Conservation (phyloP, 2,329 filamentous ascomycete genomes). For the Claviceps monticola region DNA sequence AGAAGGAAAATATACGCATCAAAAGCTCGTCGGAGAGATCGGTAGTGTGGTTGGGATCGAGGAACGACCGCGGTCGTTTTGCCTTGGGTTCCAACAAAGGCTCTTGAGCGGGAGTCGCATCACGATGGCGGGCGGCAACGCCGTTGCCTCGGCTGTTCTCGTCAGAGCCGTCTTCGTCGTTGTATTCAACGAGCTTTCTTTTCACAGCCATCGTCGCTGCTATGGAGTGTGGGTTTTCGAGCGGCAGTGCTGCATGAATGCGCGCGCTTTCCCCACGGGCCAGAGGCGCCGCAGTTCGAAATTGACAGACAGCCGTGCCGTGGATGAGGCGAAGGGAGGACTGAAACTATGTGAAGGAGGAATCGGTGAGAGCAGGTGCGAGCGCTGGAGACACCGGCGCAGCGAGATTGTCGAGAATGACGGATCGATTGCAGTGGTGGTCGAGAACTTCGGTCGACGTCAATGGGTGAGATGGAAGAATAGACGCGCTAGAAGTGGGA, state of each 20-base stretch:
- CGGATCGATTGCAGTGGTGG: too few species aligned
- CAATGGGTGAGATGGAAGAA: too few species aligned
- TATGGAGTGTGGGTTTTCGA: background rate
- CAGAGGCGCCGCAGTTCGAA: background rate
- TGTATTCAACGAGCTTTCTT: conserved; percentile 10
- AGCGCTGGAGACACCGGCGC: background rate
- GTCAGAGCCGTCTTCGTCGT: conserved; percentile 1
- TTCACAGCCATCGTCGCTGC: conserved; percentile 13
- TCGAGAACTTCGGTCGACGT: too few species aligned
- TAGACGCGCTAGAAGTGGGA: too few species aligned
- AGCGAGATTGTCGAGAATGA: too few species aligned
- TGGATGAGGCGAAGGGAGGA: background rate
- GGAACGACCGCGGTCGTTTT: conserved; percentile 1
- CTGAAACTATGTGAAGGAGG: background rate
- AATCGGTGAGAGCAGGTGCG: background rate
- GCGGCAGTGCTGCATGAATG: background rate
- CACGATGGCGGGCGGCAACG: background rate
- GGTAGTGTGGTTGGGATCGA: conserved; percentile 48
- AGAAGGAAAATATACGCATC: conserved; percentile 65
- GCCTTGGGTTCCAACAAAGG: background rate
- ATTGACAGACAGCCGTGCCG: background rate
- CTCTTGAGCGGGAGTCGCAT: background rate
- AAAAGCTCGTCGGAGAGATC: conserved; percentile 76
- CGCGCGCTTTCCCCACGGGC: background rate
- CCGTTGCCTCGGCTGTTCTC: background rate